phyloP scores from a whole-genome alignment of 164 flowering plant species.

The Tetracentron sinense region DNA sequence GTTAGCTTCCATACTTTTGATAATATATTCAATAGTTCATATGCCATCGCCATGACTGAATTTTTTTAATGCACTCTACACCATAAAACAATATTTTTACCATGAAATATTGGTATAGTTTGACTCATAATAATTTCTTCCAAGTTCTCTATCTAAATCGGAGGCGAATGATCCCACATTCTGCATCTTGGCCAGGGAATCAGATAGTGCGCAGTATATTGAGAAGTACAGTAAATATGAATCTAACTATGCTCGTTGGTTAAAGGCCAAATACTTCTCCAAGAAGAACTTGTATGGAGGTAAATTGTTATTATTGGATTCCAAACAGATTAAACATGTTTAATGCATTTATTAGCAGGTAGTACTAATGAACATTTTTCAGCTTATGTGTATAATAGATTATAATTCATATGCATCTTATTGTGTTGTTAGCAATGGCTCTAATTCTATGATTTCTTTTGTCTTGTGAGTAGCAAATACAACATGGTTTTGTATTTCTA shows the following conservation, averaged over 20 bases:
- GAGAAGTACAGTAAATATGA: conserved; percentile 45
- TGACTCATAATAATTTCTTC: neutral
- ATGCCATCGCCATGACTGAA: neutral
- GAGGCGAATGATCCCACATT: neutral
- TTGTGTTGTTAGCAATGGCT: neutral
- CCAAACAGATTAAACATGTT: neutral
- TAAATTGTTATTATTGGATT: conserved; percentile 8
- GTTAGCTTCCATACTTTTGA: neutral
- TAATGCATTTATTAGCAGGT: neutral
- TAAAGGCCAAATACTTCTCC: conserved; percentile 54
- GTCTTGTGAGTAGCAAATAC: neutral
- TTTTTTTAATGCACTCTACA: neutral
- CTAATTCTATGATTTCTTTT: neutral
- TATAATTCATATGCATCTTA: neutral
- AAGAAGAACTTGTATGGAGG: conserved; percentile 50
- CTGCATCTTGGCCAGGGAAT: conserved; percentile 21
- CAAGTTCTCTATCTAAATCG: neutral
- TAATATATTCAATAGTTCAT: neutral
- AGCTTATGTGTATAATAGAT: too few species aligned
- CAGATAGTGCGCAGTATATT: conserved; percentile 18
- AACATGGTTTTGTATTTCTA: neutral
- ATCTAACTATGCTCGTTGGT: conserved; percentile 35
- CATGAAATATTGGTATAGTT: neutral
- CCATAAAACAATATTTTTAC: neutral
- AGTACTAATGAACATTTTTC: neutral